These are phyloP conservation scores for Podospora tetraspora DNA, from an alignment of 495 filamentous ascomycete species.

Conservation along the genomic window DNA sequence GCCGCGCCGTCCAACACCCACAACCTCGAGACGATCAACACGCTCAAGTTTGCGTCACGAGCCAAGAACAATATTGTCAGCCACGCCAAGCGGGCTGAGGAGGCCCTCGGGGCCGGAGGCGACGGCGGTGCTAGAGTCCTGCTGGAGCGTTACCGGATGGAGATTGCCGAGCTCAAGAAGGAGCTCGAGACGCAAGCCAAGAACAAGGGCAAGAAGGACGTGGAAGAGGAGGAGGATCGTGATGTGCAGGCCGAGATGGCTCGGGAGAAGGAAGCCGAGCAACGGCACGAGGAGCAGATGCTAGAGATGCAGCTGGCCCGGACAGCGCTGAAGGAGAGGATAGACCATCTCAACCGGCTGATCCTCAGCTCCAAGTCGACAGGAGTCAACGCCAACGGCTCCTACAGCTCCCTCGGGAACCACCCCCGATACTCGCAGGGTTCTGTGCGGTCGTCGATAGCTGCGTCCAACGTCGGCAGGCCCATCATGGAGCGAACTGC, in stretches of 20 bases:
- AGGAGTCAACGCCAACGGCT: conserved; percentile 76
- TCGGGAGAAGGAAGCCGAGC: conserved; percentile 72
- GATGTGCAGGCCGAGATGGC: conserved; percentile 60
- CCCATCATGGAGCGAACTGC: conserved; percentile 55
- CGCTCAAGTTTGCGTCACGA: conserved; percentile 90
- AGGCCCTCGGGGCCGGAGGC: conserved; percentile 67
- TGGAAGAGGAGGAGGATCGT: conserved; percentile 57
- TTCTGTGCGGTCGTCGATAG: conserved; percentile 63
- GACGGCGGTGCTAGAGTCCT: conserved; percentile 82
- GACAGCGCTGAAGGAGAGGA: conserved; percentile 92
- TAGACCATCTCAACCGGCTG: conserved; percentile 93
- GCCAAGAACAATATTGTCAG: conserved; percentile 98
- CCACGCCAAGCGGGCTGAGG: conserved; percentile 92
- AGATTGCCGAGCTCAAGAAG: conserved; percentile 74
- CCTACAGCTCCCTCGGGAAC: conserved; percentile 66
- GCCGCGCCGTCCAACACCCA: conserved; percentile 60
- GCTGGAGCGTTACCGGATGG: conserved; percentile 88
- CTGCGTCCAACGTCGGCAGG: conserved; percentile 59
- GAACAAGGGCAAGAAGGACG: conserved; percentile 53
- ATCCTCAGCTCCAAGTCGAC: conserved; percentile 93
- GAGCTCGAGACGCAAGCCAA: conserved; percentile 77
- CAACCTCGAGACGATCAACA: conserved; percentile 86
- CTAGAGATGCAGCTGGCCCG: conserved; percentile 95
- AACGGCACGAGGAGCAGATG: conserved; percentile 93
- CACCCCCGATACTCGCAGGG: conserved; percentile 59